These are phyloP conservation scores for Plasmodium vivax DNA, from an alignment of 169 alveolate genomes.

Conservation along the genomic window DNA sequence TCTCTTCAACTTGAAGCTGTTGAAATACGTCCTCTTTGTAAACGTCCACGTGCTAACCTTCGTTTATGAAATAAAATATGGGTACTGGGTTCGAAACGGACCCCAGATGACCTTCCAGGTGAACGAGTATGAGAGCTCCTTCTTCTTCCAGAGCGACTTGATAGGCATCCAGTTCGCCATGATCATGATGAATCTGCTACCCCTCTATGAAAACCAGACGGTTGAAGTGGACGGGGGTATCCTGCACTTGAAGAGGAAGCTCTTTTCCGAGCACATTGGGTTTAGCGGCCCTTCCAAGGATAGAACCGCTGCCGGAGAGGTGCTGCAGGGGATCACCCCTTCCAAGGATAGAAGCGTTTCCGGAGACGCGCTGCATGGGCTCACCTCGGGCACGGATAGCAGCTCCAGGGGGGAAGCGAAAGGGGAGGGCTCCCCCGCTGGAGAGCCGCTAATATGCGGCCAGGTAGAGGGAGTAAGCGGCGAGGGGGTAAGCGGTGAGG, in stretches of 20 bases:
- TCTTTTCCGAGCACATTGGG: neutral
- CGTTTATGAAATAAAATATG: constrained; percentile 65
- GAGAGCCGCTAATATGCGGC: neutral
- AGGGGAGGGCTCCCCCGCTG: neutral
- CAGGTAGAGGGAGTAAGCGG: neutral
- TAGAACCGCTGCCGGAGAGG: neutral
- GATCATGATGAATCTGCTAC: constrained; percentile 63
- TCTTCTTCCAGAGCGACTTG: constrained; percentile 53
- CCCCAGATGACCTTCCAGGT: constrained; percentile 50
- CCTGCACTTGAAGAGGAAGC: neutral
- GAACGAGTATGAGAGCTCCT: constrained; percentile 20
- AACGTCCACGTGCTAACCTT: constrained; percentile 25
- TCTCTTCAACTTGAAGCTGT: constrained; percentile 19
- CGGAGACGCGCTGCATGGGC: neutral
- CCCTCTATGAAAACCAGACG: constrained; percentile 31
- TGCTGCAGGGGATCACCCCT: neutral
- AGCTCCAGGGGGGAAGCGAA: neutral
- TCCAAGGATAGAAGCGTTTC: neutral
- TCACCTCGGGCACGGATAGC: neutral
- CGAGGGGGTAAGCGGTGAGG: neutral
- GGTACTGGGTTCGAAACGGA: constrained; percentile 72
- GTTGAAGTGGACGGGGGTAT: neutral
- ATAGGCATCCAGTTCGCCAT: constrained; percentile 60
- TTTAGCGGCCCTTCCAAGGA: neutral
- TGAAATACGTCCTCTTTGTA: constrained; percentile 32